Evolutionary conservation across 1,284 basidiomycete species (phyloP).

Genomic region (Lentinula novae-zelandiae): DNA sequence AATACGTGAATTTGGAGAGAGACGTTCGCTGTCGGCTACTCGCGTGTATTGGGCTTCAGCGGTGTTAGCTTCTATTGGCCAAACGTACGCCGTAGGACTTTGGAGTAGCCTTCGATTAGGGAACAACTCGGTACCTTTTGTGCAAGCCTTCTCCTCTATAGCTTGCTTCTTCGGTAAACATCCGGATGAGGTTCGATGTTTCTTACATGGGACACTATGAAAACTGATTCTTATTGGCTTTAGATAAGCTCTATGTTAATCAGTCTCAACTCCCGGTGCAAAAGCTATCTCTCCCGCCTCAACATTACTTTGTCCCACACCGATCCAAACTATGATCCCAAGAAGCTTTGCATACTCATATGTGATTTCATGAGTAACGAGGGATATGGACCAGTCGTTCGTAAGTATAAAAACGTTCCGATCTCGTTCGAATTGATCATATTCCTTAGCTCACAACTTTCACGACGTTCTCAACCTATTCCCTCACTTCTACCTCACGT

Average conservation of each 20-base stretch:
- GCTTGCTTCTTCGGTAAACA: conserved; percentile 53
- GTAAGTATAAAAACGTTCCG: conserved; percentile 23
- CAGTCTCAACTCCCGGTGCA: conserved; percentile 38
- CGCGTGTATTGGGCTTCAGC: conserved; percentile 52
- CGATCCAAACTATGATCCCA: conserved; percentile 26
- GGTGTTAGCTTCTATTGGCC: conserved; percentile 40
- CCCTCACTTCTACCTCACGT: conserved; percentile 54
- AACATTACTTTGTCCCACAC: conserved; percentile 20
- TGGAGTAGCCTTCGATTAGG: conserved; percentile 33
- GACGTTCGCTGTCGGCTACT: conserved; percentile 36
- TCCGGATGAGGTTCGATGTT: conserved; percentile 32
- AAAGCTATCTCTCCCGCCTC: conserved; percentile 28
- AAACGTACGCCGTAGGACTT: conserved; percentile 36
- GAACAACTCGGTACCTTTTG: conserved; percentile 32
- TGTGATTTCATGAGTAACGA: conserved; percentile 42
- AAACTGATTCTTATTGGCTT: neutral
- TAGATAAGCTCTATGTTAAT: conserved; percentile 38
- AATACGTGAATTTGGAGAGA: conserved; percentile 17
- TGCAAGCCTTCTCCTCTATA: conserved; percentile 45
- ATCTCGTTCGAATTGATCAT: conserved; percentile 10
- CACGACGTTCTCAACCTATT: conserved; percentile 49
- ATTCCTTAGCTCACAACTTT: conserved; percentile 26
- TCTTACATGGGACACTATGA: neutral
- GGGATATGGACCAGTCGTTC: conserved; percentile 37
- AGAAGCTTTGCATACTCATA: conserved; percentile 34